Percentiles rank a stretch among this genome's conserved stretches.
phyloP scores from a whole-genome alignment of 139 green algal genomes.

The Chlorella sp. region DNA sequence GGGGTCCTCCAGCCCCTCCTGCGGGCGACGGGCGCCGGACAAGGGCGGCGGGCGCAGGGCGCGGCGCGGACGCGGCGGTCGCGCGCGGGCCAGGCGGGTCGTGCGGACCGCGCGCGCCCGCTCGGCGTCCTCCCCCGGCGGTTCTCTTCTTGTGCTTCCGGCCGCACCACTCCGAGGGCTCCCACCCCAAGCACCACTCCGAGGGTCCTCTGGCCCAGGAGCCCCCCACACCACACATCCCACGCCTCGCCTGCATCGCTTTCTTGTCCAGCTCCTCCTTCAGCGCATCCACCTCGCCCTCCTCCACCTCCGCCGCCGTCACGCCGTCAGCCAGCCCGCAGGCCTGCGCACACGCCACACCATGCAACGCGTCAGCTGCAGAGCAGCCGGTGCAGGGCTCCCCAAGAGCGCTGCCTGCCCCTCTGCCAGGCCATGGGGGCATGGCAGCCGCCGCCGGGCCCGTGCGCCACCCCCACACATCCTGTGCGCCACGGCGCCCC shows the following conservation, averaged over 20 bases:
- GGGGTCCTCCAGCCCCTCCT: slow-evolving; percentile 53
- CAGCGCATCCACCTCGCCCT: slow-evolving; percentile 65
- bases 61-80: too few relatives aligned
- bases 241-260: slow-evolving; percentile 24
- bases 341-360: slow-evolving; percentile 33
- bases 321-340: slow-evolving; percentile 48
- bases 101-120: too few relatives aligned
- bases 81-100: too few relatives aligned
- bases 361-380: background rate
- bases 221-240: background rate
- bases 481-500: background rate
- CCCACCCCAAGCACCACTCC: too few relatives aligned
- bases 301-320: slow-evolving; percentile 56
- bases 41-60: too few relatives aligned
- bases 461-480: background rate
- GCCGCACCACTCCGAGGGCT: too few relatives aligned
- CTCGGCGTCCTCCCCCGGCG: too few relatives aligned
- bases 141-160: too few relatives aligned
- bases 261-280: slow-evolving; percentile 38
- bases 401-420: background rate
- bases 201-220: background rate
- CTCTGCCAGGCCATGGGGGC: background rate
- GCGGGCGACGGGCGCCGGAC: background rate
- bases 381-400: background rate
- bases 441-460: background rate